These are phyloP conservation scores for Pholiota conissans DNA, from an alignment of 768 basidiomycete genomes.

Conservation along the genomic window DNA sequence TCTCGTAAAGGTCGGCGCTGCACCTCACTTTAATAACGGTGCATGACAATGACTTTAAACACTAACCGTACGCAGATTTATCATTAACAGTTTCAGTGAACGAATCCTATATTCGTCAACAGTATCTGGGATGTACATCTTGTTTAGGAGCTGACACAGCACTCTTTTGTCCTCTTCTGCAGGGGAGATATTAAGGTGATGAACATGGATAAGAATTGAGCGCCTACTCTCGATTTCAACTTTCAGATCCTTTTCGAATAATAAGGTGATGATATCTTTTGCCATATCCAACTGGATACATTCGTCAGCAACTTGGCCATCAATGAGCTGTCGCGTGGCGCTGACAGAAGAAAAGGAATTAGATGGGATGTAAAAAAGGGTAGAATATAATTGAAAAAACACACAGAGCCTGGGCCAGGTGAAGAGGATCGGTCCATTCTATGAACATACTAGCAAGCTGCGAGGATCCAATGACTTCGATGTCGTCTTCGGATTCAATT, in stretches of 20 bases:
- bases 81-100: slow-evolving; percentile 59
- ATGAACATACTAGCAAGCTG: slow-evolving; percentile 72
- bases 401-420: slow-evolving; percentile 31
- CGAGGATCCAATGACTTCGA: slow-evolving; percentile 54
- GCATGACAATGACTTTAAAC: neutral
- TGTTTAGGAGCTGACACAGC: slow-evolving; percentile 62
- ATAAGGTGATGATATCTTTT: slow-evolving; percentile 45
- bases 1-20: slow-evolving; percentile 51
- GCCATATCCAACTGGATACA: slow-evolving; percentile 57
- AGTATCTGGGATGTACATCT: slow-evolving; percentile 67
- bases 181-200: slow-evolving; percentile 16
- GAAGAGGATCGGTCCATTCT: slow-evolving; percentile 84
- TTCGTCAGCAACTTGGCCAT: slow-evolving; percentile 24
- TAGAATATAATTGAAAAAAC: too few relatives aligned
- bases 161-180: slow-evolving; percentile 69
- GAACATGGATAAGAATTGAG: neutral
- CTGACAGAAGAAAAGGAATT: neutral
- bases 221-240: slow-evolving; percentile 25
- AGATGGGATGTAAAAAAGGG: slow-evolving; percentile 1
- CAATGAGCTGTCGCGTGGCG: slow-evolving; percentile 15
- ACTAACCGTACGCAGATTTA: slow-evolving; percentile 57
- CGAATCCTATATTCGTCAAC: slow-evolving; percentile 71
- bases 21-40: slow-evolving; percentile 2
- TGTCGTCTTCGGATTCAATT: slow-evolving; percentile 60
- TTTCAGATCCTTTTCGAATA: slow-evolving; percentile 40